phyloP scores from a whole-genome alignment of 2,329 filamentous ascomycete species.

The Botrytis tulipae region DNA sequence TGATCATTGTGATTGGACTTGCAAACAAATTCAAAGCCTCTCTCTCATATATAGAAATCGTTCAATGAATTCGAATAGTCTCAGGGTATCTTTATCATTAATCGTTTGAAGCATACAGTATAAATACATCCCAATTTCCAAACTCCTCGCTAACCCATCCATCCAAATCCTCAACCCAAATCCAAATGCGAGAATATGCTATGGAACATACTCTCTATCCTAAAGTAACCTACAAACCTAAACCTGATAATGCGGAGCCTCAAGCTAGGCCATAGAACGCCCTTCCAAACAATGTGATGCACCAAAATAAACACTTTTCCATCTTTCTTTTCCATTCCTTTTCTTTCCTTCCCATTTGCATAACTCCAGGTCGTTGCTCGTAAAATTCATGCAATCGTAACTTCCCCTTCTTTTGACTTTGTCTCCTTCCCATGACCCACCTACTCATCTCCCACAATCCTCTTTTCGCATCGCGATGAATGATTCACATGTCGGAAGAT shows the following conservation, averaged over 20 bases:
- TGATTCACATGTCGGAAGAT: not conserved
- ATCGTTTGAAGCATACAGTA: not conserved
- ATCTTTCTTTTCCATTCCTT: not conserved
- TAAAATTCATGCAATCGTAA: not conserved
- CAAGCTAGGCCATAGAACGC: not conserved
- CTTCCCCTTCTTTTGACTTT: not conserved
- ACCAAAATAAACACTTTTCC: not conserved
- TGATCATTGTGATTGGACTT: not conserved
- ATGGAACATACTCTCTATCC: not conserved
- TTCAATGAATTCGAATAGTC: not conserved
- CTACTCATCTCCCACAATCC: not conserved
- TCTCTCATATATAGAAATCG: too few species aligned
- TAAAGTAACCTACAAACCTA: not conserved
- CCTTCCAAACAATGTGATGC: not conserved
- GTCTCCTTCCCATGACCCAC: not conserved
- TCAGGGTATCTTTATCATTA: not conserved
- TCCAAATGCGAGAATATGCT: not conserved
- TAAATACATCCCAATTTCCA: not conserved
- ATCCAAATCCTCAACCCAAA: not conserved
- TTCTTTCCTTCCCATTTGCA: not conserved
- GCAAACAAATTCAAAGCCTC: not conserved
- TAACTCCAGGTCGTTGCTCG: not conserved
- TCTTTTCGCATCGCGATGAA: not conserved
- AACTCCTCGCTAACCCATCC: not conserved
- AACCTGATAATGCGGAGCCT: not conserved